Evolutionary conservation across 2,329 filamentous ascomycete species (phyloP), one percentile per base, ranked within the genome.

Genomic region (Pseudopithomyces maydicus): DNA sequence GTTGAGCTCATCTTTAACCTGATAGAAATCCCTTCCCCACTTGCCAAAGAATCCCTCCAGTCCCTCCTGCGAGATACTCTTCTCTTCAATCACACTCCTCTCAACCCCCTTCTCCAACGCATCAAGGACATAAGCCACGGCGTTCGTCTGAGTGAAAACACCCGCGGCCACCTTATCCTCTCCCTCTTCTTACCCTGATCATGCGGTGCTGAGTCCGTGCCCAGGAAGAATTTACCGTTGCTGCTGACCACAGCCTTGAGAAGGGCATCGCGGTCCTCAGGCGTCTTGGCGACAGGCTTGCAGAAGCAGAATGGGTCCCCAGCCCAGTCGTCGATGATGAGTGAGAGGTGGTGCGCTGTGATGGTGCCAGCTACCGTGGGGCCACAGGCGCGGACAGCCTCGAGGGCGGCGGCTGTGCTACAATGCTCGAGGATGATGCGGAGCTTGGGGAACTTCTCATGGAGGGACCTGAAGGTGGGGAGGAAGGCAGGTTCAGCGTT

Each of bases 271-370:
- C 92, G 84, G 69, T 93, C 88, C 15, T 82, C 84, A 0, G 90
- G 88, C 35, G 85, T 88, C 80, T 83, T 83, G 4, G 81, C 80
- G 2, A 83, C 85, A 5, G 88, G 88, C 73, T 91, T 91, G 80
- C 88, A 91, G 79, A 93, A 96, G 70, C 88, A 86, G 84, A 94
- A 88, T 70, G 92, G 84, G 67, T 90, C 85, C 52, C 81, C 80
- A 4, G 79, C 79, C 80, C 88, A 89, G 66, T 92, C 88, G 67
- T 95, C 89, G 15, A 91, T 87, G 12, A 89, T 91, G 32, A 97
- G 82, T 64, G 86, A 92, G 20, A 96, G 81, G 70, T 97, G 92
- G 71, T 97, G 92, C 2, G 91, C 90, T 0, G 92, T 97, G 64
- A 96, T 92, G 10, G 90, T 94, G 3, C 84, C 88, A 0, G 85